Conservation (phyloP, 2,329 filamentous ascomycete genomes). For the Claviceps paspali region DNA sequence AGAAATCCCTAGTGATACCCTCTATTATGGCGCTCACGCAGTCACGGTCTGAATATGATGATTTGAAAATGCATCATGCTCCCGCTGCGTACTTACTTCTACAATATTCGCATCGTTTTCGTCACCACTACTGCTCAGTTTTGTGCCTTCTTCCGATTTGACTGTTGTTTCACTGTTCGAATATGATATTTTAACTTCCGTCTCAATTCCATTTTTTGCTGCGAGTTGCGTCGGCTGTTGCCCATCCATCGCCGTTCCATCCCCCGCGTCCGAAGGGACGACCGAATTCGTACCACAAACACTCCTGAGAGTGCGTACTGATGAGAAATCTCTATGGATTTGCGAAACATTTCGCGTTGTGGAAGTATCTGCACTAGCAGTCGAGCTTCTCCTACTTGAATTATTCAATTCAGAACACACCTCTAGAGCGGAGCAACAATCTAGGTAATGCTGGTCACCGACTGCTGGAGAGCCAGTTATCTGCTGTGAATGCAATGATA, state of each 20-base stretch:
- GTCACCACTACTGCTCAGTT: neutral
- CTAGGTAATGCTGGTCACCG: constrained; percentile 26
- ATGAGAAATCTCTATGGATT: constrained; percentile 43
- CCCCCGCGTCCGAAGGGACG: constrained; percentile 42
- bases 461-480: constrained; percentile 19
- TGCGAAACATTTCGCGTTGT: constrained; percentile 52
- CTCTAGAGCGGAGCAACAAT: constrained; percentile 37
- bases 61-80: constrained; percentile 15
- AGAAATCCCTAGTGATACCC: neutral
- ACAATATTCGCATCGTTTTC: constrained; percentile 2
- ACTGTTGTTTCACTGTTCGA: neutral
- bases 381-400: constrained; percentile 40
- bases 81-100: constrained; percentile 11
- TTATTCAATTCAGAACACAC: constrained; percentile 26
- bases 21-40: constrained; percentile 12
- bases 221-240: constrained; percentile 38
- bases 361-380: constrained; percentile 49
- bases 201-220: constrained; percentile 21
- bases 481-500: constrained; percentile 14
- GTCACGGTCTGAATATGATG: constrained; percentile 18
- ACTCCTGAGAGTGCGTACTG: constrained; percentile 31
- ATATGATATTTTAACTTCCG: neutral
- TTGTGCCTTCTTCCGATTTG: neutral
- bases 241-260: constrained; percentile 43
- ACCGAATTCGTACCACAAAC: constrained; percentile 25